A percentile compares a stretch with the other conserved stretches of the same genome.
phyloP scores from a whole-genome alignment of 176 grass and related monocot genomes.

The Ensete glaucum region DNA sequence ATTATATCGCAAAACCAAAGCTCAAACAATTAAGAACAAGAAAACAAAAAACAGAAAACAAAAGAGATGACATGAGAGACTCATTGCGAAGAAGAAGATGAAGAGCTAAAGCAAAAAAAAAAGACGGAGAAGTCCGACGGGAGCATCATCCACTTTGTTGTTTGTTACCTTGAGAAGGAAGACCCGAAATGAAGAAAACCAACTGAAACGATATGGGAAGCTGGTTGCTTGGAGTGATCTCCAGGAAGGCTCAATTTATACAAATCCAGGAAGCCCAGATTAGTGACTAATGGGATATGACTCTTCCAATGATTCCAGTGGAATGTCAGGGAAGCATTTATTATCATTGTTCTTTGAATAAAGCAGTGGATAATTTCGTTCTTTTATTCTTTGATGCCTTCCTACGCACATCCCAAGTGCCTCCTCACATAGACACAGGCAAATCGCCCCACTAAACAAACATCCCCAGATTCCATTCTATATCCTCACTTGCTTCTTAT shows the following conservation, averaged over 20 bases:
- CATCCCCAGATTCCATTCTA: neutral
- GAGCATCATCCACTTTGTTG: no score
- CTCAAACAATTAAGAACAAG: no score
- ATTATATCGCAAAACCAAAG: no score
- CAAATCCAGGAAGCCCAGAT: neutral
- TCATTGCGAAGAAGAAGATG: no score
- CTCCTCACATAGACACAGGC: neutral
- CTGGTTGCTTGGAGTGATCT: neutral
- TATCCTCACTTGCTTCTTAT: slow-evolving; percentile 1
- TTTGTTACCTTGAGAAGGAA: no score
- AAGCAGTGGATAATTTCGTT: neutral
- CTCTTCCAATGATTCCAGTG: neutral
- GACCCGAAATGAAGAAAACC: no score
- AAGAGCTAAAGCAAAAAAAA: no score
- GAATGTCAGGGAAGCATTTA: neutral
- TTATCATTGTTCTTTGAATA: neutral
- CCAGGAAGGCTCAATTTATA: neutral
- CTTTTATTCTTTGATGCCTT: neutral
- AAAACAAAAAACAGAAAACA: neutral
- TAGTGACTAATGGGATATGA: no score
- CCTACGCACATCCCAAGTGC: neutral
- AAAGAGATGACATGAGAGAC: neutral
- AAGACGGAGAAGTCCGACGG: no score
- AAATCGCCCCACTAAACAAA: no score
- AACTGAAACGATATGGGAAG: neutral